Evolutionary conservation across 106 monocot genomes (phyloP), one percentile per base, ranked within the genome.

Genomic region (Apostasia shenzhenica): DNA sequence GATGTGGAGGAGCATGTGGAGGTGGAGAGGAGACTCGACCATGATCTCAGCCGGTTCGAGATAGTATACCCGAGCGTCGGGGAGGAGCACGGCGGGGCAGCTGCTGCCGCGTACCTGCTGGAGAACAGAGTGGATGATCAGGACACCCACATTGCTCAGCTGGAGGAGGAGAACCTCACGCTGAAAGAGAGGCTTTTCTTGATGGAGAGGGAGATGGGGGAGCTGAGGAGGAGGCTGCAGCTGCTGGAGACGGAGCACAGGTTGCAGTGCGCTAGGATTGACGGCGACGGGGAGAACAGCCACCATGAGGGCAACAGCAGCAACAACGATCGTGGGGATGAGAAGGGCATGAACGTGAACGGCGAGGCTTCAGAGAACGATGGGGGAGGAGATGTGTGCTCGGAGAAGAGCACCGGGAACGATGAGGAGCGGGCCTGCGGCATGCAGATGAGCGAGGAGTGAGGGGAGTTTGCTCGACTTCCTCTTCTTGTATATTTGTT

Each of bases 131-230:
- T 85, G 11, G 89, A 87, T 43, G 82, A 86, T 59, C 92, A 91
- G 64, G 95, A 95, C 56, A 75, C 84, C 0, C 88, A 82, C 48
- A 84, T 90, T 37, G 91, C 91, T 6, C 77, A 78, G 65, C 78
- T 95, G 55, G 88, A 91, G 71, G 95, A 95, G 76, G 95, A 95
- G 78, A 95, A 95, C 51, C 67, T 95, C 71, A 88, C 88, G 14
- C 75, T 95, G 4, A 91, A 84, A 78, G 91, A 95, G 78, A 74
- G 88, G 67, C 58, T 95, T 57, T 95, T 91, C 67, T 60, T 91
- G 55, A 82, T 95, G 88, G 95, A 95, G 78, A 74, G 76, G 57
- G 95, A 95, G 78, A 76, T 95, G 83, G 78, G 62, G 63, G 95
- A 86, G 8, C 54, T 95, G 57, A 72, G 88, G 48, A 63, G 77